Conservation (phyloP, 139 green algal species). For the Coelastrella sp. region DNA sequence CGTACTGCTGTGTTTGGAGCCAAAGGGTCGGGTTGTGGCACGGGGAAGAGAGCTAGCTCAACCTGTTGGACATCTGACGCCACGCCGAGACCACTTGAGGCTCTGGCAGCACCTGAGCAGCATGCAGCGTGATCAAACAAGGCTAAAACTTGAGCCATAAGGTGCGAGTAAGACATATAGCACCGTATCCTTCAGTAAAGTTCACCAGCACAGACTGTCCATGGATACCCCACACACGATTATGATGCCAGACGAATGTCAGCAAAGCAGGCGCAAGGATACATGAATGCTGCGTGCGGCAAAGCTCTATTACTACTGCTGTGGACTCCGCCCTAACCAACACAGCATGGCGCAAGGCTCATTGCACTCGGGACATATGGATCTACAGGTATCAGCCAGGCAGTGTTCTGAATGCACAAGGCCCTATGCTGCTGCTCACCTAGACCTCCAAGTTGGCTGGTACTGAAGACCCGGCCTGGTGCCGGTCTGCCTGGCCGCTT, state of each 20-base stretch:
- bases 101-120: background rate
- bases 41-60: slow-evolving; percentile 18
- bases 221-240: too few species aligned
- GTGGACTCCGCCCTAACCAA: too few species aligned
- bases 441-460: background rate
- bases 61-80: slow-evolving; percentile 6
- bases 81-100: background rate
- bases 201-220: too few species aligned
- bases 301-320: too few species aligned
- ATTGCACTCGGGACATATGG: background rate
- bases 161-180: too few species aligned
- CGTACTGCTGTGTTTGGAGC: background rate
- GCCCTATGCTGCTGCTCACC: background rate
- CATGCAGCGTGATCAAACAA: background rate
- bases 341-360: too few species aligned
- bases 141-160: too few species aligned
- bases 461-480: background rate
- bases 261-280: too few species aligned
- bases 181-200: too few species aligned
- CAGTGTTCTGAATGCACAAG: background rate
- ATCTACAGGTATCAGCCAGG: background rate
- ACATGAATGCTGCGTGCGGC: too few species aligned
- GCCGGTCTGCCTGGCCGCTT: background rate
- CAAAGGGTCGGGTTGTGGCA: background rate
- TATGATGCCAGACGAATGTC: too few species aligned